Evolutionary conservation across 2,329 filamentous ascomycete species (phyloP).

Genomic region (Iodosphaeria phyllophila): DNA sequence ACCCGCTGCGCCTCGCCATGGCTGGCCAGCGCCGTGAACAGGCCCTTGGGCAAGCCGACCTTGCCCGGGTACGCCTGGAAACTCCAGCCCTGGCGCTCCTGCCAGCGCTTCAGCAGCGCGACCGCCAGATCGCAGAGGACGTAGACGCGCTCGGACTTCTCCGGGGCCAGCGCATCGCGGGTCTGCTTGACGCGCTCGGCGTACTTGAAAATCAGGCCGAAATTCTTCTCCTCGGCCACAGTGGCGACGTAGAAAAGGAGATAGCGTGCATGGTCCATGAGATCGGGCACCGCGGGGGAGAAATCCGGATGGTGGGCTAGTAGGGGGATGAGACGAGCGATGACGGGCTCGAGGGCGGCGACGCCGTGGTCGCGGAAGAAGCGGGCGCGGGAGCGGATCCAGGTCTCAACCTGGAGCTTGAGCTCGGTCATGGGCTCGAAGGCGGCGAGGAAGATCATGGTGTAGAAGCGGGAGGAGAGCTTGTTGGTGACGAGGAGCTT

Average conservation of each 20-base stretch:
- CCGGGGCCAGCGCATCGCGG: slow-evolving; percentile 53
- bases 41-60: slow-evolving; percentile 57
- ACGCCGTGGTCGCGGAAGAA: slow-evolving; percentile 40
- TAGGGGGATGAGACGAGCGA: slow-evolving; percentile 69
- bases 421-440: slow-evolving; percentile 69
- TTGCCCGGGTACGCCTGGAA: slow-evolving; percentile 73
- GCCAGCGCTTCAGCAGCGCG: slow-evolving; percentile 64
- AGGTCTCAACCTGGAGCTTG: slow-evolving; percentile 61
- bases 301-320: slow-evolving; percentile 93
- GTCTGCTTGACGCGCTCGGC: slow-evolving; percentile 87
- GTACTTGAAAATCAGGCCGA: slow-evolving; percentile 78
- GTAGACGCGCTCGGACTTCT: slow-evolving; percentile 58
- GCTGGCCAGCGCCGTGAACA: slow-evolving; percentile 58
- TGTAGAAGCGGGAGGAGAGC: slow-evolving; percentile 64
- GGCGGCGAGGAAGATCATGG: slow-evolving; percentile 74
- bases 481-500: slow-evolving; percentile 67
- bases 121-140: slow-evolving; percentile 77
- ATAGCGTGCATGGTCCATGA: slow-evolving; percentile 73
- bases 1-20: slow-evolving; percentile 70
- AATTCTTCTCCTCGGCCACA: slow-evolving; percentile 70
- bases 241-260: slow-evolving; percentile 74
- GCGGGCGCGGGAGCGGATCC: slow-evolving; percentile 67
- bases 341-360: slow-evolving; percentile 58
- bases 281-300: slow-evolving; percentile 40
- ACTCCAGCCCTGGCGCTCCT: slow-evolving; percentile 70